phyloP scores from a whole-genome alignment of 495 filamentous ascomycete genomes.

The Penicillium bialowiezense region DNA sequence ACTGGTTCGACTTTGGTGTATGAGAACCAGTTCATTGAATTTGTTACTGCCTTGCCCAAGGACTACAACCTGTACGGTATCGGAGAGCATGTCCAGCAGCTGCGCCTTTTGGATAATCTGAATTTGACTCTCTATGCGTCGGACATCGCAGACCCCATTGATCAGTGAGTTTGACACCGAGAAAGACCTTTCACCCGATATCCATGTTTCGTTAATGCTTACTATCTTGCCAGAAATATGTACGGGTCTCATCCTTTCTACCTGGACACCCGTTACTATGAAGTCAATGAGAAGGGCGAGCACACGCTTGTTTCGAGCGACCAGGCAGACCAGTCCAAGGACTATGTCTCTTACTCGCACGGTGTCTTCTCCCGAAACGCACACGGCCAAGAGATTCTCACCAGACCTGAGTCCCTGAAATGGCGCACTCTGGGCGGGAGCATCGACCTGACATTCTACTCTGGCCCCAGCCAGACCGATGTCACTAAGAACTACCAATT shows the following conservation, averaged over 20 bases:
- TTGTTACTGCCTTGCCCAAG: constrained; percentile 52
- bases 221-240: constrained; percentile 40
- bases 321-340: constrained; percentile 47
- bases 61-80: constrained; percentile 65
- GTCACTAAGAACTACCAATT: constrained; percentile 57
- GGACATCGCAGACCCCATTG: constrained; percentile 63
- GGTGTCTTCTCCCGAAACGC: constrained; percentile 63
- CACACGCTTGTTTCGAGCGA: constrained; percentile 53
- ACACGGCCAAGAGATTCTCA: constrained; percentile 73
- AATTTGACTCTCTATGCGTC: constrained; percentile 69
- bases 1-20: constrained; percentile 55
- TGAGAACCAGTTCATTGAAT: constrained; percentile 65
- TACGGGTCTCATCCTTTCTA: constrained; percentile 65
- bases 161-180: constrained; percentile 32
- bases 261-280: constrained; percentile 63
- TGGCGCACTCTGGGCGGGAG: constrained; percentile 70
- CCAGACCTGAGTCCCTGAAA: constrained; percentile 63
- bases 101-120: constrained; percentile 57
- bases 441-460: constrained; percentile 62
- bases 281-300: constrained; percentile 50
- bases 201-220: neutral
- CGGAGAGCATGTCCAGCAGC: constrained; percentile 57
- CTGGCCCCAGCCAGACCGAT: constrained; percentile 54
- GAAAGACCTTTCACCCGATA: neutral
- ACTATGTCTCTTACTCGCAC: constrained; percentile 61